These are phyloP conservation scores for Penicillium sp. DNA, from an alignment of 2,329 filamentous ascomycete species.

Conservation along the genomic window DNA sequence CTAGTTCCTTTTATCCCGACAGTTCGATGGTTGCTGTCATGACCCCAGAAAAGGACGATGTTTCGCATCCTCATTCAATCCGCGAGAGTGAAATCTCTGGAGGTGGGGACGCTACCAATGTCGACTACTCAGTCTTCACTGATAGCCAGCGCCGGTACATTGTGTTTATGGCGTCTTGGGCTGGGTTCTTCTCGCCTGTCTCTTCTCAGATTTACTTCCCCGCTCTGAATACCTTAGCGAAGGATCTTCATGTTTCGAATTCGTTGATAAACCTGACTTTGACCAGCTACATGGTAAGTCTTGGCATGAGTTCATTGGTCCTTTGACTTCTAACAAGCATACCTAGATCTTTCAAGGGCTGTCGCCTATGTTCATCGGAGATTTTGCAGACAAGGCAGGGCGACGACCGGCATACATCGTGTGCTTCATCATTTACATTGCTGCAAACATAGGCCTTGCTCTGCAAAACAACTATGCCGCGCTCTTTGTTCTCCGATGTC, in stretches of 20 bases:
- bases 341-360: slow-evolving; percentile 55
- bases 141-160: slow-evolving; percentile 30
- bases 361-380: slow-evolving; percentile 54
- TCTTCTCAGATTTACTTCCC: slow-evolving; percentile 50
- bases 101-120: slow-evolving; percentile 13
- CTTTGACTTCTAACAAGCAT: background rate
- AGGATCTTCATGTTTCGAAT: slow-evolving; percentile 31
- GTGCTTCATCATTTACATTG: slow-evolving; percentile 54
- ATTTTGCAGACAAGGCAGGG: slow-evolving; percentile 54
- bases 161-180: slow-evolving; percentile 32
- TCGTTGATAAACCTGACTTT: slow-evolving; percentile 29
- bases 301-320: background rate
- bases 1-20: no score
- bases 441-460: slow-evolving; percentile 43
- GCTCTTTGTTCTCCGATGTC: slow-evolving; percentile 39
- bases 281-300: slow-evolving; percentile 29
- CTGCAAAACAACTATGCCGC: slow-evolving; percentile 41
- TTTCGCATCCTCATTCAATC: slow-evolving; percentile 7
- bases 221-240: slow-evolving; percentile 36
- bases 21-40: background rate
- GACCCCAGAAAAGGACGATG: slow-evolving; percentile 4
- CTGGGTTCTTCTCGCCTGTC: slow-evolving; percentile 48
- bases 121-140: slow-evolving; percentile 38
- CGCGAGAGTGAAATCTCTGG: slow-evolving; percentile 9
- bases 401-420: slow-evolving; percentile 54